Percentiles rank a stretch among this genome's conserved stretches.
These are phyloP conservation scores for Ampelomyces quisqualis DNA, from an alignment of 2,329 filamentous ascomycete genomes.

Conservation along the genomic window DNA sequence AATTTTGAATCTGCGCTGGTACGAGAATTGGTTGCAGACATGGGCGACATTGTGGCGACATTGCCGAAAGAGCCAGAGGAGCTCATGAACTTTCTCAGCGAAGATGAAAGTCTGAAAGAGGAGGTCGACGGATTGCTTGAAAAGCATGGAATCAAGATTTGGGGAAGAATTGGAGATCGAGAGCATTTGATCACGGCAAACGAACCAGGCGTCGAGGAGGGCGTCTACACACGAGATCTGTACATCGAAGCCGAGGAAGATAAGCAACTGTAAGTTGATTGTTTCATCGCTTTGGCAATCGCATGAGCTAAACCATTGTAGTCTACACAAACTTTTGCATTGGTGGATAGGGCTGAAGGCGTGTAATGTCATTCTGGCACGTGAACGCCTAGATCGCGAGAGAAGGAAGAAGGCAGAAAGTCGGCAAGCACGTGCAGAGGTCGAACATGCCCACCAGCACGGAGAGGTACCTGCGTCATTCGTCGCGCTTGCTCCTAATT, in stretches of 20 bases:
- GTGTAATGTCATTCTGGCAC: constrained; percentile 41
- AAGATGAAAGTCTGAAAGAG: constrained; percentile 31
- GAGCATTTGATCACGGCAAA: constrained; percentile 38
- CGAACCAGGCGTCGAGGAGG: constrained; percentile 35
- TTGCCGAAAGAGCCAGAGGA: constrained; percentile 40
- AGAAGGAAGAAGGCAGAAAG: constrained; percentile 39
- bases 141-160: constrained; percentile 38
- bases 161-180: constrained; percentile 33
- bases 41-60: constrained; percentile 35
- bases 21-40: constrained; percentile 38
- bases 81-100: constrained; percentile 30
- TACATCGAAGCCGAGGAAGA: constrained; percentile 38
- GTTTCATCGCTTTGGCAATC: neutral
- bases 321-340: constrained; percentile 39
- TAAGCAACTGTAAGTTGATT: constrained; percentile 27
- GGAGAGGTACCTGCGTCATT: constrained; percentile 29
- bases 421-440: constrained; percentile 31
- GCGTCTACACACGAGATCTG: constrained; percentile 35
- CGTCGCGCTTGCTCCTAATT: constrained; percentile 33
- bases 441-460: constrained; percentile 24
- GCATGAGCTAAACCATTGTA: constrained; percentile 16
- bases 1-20: constrained; percentile 41
- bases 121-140: constrained; percentile 34
- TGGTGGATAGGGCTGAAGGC: constrained; percentile 44
- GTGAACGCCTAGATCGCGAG: constrained; percentile 39